Percentiles rank a stretch among this genome's conserved stretches.
phyloP scores from a whole-genome alignment of 2,329 filamentous ascomycete species.

The Lecanoromycetidae sp. region DNA sequence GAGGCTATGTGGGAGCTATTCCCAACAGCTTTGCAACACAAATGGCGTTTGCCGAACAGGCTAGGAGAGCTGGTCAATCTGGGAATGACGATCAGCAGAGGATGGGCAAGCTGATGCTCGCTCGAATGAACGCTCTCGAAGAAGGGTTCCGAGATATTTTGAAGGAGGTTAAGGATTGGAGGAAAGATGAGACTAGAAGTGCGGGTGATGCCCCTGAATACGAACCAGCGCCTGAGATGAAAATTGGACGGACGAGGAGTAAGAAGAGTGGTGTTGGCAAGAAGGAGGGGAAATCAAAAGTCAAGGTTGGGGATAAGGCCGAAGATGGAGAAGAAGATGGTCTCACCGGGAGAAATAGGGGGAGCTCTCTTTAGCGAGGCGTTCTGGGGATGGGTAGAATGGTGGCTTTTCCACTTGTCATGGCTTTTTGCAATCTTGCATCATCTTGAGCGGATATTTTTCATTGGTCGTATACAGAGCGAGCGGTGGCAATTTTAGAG shows the following conservation, averaged over 20 bases:
- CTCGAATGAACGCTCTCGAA: conserved; percentile 84
- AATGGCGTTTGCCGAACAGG: conserved; percentile 60
- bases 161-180: conserved; percentile 60
- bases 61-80: conserved; percentile 34
- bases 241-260: not conserved
- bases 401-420: not conserved
- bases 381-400: not conserved
- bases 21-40: conserved; percentile 72
- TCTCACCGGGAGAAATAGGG: not conserved
- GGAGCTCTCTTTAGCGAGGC: conserved; percentile 12
- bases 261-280: not conserved
- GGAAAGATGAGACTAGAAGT: conserved; percentile 24
- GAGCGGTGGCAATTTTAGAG: not conserved
- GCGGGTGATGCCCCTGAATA: not conserved
- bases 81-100: conserved; percentile 51
- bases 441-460: too few relatives aligned
- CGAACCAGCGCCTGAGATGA: not conserved
- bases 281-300: conserved; percentile 3
- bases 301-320: not conserved
- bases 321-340: not conserved
- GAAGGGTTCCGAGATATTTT: conserved; percentile 83
- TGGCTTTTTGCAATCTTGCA: too few relatives aligned
- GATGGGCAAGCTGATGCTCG: conserved; percentile 67
- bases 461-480: too few relatives aligned
- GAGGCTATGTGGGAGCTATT: conserved; percentile 50